Base-by-base conservation (phyloP, 306 rosid species). In the Morella rubra region DNA sequence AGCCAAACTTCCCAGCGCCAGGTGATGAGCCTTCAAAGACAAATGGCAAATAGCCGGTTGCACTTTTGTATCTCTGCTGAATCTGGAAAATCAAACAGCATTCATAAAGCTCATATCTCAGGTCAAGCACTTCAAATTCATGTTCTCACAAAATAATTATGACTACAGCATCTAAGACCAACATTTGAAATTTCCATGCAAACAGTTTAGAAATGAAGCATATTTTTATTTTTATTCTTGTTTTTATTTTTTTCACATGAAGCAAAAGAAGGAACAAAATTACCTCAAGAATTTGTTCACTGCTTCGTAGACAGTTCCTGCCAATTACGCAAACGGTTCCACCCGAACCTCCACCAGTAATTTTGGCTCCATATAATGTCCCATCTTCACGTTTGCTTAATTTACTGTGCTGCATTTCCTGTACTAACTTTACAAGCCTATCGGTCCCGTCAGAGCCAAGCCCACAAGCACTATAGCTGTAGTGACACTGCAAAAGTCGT, bases 341-440 rank as follows among this genome's bases (percentile, higher is more conserved):
- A 41, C 97, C 93, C 0, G 96, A 92, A 74, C 97, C 97, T 15
- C 96, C 99, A n/a, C 99, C 98, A 0, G 97, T 95, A 70, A 95
- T 92, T 89, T 92, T 92, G 40, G 96, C 97, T 75, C 98, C 98
- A 15, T 42, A 87, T 74, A 92, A 79, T 3, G 97, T 89, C 24
- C 93, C 93, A 1, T 88, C 92, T 16, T 86, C 91, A 37, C 86
- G 52, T 84, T 86, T 84, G 2, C 96, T 85, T 2, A 77, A 59
- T 72, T 89, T 84, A 56, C 87, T 82, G 44, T 92, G 95, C 80
- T 90, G 97, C 80, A 88, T 72, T 75, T 89, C 92, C 79, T 95
- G 98, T 5, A 95, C 97, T 60, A 95, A 88, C 73, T 87, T 89
- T 46, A 89, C 93, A 58, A 95, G 95, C 87, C 97, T 89, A 75